Evolutionary conservation across 2,329 filamentous ascomycete genomes (phyloP).

Genomic region (Pseudocercospora crystallina): DNA sequence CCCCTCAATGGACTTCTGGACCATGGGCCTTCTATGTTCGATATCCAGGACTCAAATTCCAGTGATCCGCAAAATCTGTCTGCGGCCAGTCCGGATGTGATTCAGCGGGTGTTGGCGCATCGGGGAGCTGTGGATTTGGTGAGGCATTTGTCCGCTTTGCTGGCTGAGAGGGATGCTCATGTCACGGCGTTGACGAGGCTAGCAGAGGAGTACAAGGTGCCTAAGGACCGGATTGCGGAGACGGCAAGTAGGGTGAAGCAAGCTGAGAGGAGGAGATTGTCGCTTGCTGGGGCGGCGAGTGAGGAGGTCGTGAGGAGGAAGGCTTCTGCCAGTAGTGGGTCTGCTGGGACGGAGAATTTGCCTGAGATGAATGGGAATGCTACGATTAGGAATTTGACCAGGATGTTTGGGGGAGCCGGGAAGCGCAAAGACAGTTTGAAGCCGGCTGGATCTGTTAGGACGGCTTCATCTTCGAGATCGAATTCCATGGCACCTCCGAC

Average conservation of each 20-base stretch:
- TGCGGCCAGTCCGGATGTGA: constrained; percentile 23
- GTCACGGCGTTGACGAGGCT: constrained; percentile 35
- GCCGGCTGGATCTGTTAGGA: constrained; percentile 18
- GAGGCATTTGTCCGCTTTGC: constrained; percentile 27
- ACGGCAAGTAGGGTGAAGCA: constrained; percentile 30
- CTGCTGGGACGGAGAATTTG: constrained; percentile 7
- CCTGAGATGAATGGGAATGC: constrained; percentile 15
- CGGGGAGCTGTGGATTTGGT: constrained; percentile 32
- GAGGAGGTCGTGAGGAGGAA: constrained; percentile 24
- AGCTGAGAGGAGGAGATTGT: constrained; percentile 28
- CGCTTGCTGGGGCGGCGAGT: constrained; percentile 24
- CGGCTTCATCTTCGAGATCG: constrained; percentile 29
- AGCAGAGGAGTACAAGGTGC: constrained; percentile 35
- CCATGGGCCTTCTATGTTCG: constrained; percentile 34
- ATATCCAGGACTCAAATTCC: constrained; percentile 22
- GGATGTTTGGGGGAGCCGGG: constrained; percentile 32
- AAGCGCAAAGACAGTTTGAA: constrained; percentile 20
- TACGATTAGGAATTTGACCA: constrained; percentile 29
- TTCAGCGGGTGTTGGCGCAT: constrained; percentile 31
- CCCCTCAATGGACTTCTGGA: constrained; percentile 32
- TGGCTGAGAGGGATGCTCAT: constrained; percentile 36
- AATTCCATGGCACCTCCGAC: constrained; percentile 20
- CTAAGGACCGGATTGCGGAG: constrained; percentile 28
- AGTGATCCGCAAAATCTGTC: constrained; percentile 30
- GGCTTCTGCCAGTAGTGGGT: constrained; percentile 13